These are phyloP conservation scores for Phlegmacium glaucopus DNA, from an alignment of 768 basidiomycete species.

Conservation along the genomic window DNA sequence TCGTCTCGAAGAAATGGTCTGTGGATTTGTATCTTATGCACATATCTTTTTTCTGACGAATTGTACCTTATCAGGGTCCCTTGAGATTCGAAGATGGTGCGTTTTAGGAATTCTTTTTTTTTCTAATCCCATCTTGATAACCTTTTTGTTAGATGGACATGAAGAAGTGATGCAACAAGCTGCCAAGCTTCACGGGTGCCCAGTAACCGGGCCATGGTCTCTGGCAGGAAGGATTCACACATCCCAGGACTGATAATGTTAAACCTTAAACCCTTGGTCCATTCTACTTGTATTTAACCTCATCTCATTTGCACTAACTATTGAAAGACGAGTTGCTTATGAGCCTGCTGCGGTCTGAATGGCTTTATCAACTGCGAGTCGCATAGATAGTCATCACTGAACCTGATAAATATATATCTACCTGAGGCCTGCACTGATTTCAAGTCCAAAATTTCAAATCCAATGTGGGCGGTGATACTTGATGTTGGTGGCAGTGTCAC, in stretches of 20 bases:
- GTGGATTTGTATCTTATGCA: conserved; percentile 1
- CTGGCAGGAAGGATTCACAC: conserved; percentile 7
- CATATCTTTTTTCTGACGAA: too few relatives aligned
- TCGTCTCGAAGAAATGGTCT: conserved; percentile 40
- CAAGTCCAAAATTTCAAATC: too few relatives aligned
- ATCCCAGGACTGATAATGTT: background rate
- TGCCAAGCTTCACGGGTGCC: conserved; percentile 39
- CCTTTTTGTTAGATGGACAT: conserved; percentile 30
- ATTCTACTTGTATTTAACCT: too few relatives aligned
- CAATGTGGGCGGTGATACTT: too few relatives aligned
- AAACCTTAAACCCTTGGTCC: background rate
- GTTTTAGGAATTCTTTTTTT: conserved; percentile 5
- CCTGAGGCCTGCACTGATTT: too few relatives aligned
- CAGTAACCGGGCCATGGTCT: conserved; percentile 32
- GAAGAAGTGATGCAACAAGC: conserved; percentile 40
- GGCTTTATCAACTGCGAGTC: background rate
- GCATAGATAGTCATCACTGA: too few relatives aligned
- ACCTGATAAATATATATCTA: too few relatives aligned
- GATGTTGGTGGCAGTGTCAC: too few relatives aligned
- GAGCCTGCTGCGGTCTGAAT: too few relatives aligned
- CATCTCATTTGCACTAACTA: too few relatives aligned
- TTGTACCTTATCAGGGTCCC: conserved; percentile 30
- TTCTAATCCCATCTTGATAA: background rate
- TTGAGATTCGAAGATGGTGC: conserved; percentile 32
- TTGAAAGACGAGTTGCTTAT: too few relatives aligned